Percentiles rank a stretch among this genome's conserved stretches.
These are phyloP conservation scores for Backusella westeae DNA, from an alignment of 192 early-diverging fungal genomes.

Conservation along the genomic window DNA sequence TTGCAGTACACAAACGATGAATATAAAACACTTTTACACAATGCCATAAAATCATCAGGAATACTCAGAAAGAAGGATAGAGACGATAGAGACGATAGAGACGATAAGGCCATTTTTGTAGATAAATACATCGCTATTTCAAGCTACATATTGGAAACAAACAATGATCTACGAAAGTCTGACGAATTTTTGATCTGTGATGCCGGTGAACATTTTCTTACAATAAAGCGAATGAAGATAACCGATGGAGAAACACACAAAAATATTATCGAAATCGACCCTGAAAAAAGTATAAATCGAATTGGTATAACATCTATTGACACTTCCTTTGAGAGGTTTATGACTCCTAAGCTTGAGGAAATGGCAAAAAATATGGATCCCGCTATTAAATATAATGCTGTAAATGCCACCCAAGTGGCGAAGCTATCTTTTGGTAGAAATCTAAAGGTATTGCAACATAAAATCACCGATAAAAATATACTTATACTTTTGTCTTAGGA, in stretches of 20 bases:
- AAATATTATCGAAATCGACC: not conserved
- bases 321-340: not conserved
- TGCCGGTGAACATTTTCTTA: constrained; percentile 35
- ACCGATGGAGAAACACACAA: not conserved
- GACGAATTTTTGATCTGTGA: constrained; percentile 55
- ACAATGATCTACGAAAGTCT: constrained; percentile 5
- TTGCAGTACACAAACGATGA: not conserved
- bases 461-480: constrained; percentile 44
- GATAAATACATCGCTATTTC: not conserved
- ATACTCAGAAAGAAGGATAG: no score
- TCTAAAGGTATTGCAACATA: constrained; percentile 36
- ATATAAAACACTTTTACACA: not conserved
- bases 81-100: no score
- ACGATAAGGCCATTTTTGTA: not conserved
- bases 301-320: not conserved
- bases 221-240: constrained; percentile 6
- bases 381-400: not conserved
- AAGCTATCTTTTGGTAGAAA: constrained; percentile 43
- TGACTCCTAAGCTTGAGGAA: constrained; percentile 33
- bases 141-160: not conserved
- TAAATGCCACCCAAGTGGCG: not conserved
- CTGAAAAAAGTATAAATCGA: not conserved
- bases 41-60: not conserved
- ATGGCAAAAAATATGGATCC: constrained; percentile 40
- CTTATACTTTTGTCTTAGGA: constrained; percentile 46